A percentile compares a stretch with the other conserved stretches of the same genome.
Evolutionary conservation across 225 moss, liverwort and hornwort species (phyloP).

Genomic region (Polytrichum formosum): DNA sequence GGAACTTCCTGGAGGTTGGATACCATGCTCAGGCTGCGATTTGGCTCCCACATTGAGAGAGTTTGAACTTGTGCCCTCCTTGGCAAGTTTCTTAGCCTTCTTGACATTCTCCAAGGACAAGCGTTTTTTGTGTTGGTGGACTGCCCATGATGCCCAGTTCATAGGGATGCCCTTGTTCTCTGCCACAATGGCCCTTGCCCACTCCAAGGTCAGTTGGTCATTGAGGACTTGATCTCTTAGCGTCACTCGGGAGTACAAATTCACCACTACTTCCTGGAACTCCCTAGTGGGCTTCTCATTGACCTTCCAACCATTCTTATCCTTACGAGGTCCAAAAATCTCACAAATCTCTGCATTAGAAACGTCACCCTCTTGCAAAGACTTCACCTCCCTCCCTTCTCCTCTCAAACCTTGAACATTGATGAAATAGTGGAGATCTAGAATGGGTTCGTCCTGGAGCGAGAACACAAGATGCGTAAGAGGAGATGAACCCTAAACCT

Average conservation of each 20-base stretch:
- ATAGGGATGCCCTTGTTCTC: background rate
- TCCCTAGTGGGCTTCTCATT: background rate
- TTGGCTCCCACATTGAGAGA: too few relatives aligned
- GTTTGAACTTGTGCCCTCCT: background rate
- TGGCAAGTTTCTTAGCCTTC: background rate
- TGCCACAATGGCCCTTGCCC: background rate
- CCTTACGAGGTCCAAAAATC: background rate
- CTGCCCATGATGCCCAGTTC: background rate
- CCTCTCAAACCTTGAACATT: constrained; percentile 1
- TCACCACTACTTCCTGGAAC: background rate
- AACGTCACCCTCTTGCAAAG: background rate
- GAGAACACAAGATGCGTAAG: too few relatives aligned
- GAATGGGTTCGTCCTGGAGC: too few relatives aligned
- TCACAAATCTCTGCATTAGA: background rate
- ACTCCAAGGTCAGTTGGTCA: background rate
- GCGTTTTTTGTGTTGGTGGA: too few relatives aligned
- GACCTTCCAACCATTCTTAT: background rate
- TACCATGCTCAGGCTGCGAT: too few relatives aligned
- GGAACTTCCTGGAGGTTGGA: too few relatives aligned
- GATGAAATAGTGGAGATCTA: background rate
- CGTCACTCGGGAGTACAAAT: background rate
- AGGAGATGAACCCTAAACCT: too few relatives aligned
- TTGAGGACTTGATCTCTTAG: background rate
- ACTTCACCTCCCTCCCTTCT: background rate
- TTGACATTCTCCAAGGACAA: background rate